Evolutionary conservation across 1,284 basidiomycete species (phyloP), one percentile per base, ranked within the genome.

Genomic region (Albatrellus sp.): DNA sequence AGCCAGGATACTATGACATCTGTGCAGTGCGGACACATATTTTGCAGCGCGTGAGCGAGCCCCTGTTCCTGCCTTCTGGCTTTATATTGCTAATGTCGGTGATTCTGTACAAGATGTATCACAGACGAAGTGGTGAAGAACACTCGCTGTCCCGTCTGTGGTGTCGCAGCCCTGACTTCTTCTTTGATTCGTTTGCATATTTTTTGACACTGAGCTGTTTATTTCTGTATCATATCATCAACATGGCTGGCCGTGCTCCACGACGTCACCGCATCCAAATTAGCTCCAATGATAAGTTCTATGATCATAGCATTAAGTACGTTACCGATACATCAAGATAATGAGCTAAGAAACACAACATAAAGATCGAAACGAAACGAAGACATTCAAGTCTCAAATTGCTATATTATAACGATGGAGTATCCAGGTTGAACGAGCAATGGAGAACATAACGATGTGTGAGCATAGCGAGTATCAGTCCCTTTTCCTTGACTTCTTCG

Each of bases 401-500:
- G 14, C 14, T 19, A 13, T 36, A 13, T 36, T 16, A 36, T 36
- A n/a, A 36, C 19, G 8, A 36, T 14, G 24, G 20, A 11, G 11
- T 9, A 40, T 24, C 24, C 24, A 24, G 24, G 28, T 13, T 14
- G 6, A 28, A 29, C 17, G 19, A 24, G 14, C 13, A 29, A 40
- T 28, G 38, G 38, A 13, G 35, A n/a, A n/a, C n/a, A n/a, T n/a
- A n/a, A n/a, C n/a, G n/a, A 36, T 8, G 12, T 36, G n/a, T 13
- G 19, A 8, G 35, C n/a, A 36, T 19, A 36, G 19, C 19, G 14
- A 3, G 35, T 8, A 36, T 42, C 28, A 44, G 12, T 6, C 16
- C 45, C 47, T 50, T 20, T 43, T 45, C 44, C 48, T 56, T 11
- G 44, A 19, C 43, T 49, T 56, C 46, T 46, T 54, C 28, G 45